Base-by-base conservation (phyloP, 805 yeast genomes). In the Kodamaea laetipori region DNA sequence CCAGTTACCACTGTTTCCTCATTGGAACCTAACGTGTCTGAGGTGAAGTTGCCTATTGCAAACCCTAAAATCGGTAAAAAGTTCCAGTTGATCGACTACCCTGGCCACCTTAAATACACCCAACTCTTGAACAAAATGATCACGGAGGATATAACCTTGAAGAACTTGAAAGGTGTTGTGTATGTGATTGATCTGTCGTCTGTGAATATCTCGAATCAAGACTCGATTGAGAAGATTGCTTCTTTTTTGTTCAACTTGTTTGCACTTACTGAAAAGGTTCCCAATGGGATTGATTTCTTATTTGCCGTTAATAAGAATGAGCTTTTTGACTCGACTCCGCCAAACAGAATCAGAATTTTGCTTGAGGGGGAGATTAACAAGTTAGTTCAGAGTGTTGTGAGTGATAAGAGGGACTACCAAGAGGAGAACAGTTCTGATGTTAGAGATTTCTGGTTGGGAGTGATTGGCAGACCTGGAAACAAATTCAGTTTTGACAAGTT, bases 261-360 rank as follows among this genome's bases (percentile, higher is more conserved):
- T 34, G 67, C 76, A 30, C 55, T 72, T 12, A 80, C 92, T 2
- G 97, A 88, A 58, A 66, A 64, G 51, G 67, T 73, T 39, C 79
- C 82, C 12, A 80, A 78, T 48, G 95, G 95, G 3, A 74, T 86
- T 16, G 92, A 87, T 57, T 71, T 86, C 32, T 67, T 86, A 37
- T 66, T 94, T 46, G 94, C 90, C 12, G 82, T 94, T 48, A 92
- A 92, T 68, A 92, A 92, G 61, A 76, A 78, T 40, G 98, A 94
- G 54, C 75, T 83, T 30, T 94, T 94, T 67, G 87, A 89, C 48
- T 78, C 95, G 11, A 77, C 88, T 53, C 92, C 94, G 15, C 71
- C 81, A 7, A 54, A 64, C 39, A 81, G 84, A 56, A 77, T 90
- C 40, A 74, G 69, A 51, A 71, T 71, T 18, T 60, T 80, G 31